Conservation (phyloP, 2,329 filamentous ascomycete genomes). For the Aspergillus novoparasiticus region DNA sequence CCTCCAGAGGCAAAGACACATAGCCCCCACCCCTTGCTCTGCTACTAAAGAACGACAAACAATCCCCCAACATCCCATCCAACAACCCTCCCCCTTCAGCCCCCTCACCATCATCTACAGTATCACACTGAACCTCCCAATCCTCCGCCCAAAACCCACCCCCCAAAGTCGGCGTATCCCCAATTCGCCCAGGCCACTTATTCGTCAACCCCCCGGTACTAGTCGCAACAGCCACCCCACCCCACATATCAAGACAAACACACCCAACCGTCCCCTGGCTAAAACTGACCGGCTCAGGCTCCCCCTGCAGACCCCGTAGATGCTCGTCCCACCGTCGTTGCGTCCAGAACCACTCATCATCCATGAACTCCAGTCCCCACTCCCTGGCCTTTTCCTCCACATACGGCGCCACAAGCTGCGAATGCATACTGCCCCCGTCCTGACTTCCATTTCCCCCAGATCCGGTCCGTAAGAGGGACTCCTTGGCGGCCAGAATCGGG, state of each 20-base stretch:
- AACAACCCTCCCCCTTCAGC: background rate
- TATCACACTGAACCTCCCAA: constrained; percentile 55
- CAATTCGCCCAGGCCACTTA: constrained; percentile 81
- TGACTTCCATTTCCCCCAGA: constrained; percentile 37
- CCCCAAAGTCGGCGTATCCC: constrained; percentile 81
- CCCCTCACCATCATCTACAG: background rate
- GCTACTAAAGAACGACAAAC: background rate
- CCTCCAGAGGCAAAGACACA: background rate
- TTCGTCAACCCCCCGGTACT: constrained; percentile 81
- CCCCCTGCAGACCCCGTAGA: constrained; percentile 53
- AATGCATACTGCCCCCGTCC: constrained; percentile 55
- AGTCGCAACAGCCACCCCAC: constrained; percentile 69
- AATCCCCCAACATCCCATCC: background rate
- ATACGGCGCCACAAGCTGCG: constrained; percentile 66
- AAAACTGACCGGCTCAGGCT: constrained; percentile 38
- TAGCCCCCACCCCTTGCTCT: background rate
- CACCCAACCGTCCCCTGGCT: constrained; percentile 85
- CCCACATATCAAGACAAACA: constrained; percentile 76
- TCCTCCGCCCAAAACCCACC: constrained; percentile 90
- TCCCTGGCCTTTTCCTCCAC: constrained; percentile 68
- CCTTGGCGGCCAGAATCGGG: constrained; percentile 72
- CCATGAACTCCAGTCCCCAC: constrained; percentile 68
- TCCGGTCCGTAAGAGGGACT: constrained; percentile 61
- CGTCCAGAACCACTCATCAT: constrained; percentile 76
- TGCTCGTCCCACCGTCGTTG: constrained; percentile 79